Evolutionary conservation across 257 asterid species (phyloP).

Genomic region (Nicotiana attenuata): DNA sequence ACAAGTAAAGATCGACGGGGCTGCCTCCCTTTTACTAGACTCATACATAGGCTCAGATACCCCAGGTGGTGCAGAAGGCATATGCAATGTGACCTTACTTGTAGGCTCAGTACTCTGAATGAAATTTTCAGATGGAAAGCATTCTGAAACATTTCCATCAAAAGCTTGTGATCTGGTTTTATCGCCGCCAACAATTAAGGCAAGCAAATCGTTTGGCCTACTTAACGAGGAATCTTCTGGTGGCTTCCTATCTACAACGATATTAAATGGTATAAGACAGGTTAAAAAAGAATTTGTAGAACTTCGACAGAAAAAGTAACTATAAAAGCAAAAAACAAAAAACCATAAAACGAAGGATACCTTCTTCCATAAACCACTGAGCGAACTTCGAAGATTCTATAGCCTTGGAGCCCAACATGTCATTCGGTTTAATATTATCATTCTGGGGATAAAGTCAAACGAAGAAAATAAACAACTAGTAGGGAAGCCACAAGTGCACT

Average conservation of each 20-base stretch:
- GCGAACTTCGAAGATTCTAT: slow-evolving; percentile 63
- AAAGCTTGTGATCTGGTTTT: slow-evolving; percentile 41
- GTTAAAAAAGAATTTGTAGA: background rate
- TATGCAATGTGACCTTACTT: slow-evolving; percentile 17
- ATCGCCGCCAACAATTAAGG: slow-evolving; percentile 60
- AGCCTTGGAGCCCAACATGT: slow-evolving; percentile 38
- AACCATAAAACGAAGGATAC: slow-evolving; percentile 19
- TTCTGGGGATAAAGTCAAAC: slow-evolving; percentile 27
- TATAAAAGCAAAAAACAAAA: background rate
- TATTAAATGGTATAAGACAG: background rate
- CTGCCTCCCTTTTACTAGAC: slow-evolving; percentile 33
- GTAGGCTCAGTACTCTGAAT: no score
- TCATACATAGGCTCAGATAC: slow-evolving; percentile 34
- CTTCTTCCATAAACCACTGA: slow-evolving; percentile 77
- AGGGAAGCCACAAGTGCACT: no score
- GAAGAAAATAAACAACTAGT: background rate
- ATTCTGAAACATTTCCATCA: slow-evolving; percentile 25
- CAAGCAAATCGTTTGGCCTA: slow-evolving; percentile 52
- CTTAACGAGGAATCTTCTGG: slow-evolving; percentile 28
- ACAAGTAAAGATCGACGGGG: slow-evolving; percentile 60
- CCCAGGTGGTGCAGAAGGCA: slow-evolving; percentile 25
- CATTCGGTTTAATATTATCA: slow-evolving; percentile 38
- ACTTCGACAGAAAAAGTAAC: background rate
- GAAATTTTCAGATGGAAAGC: slow-evolving; percentile 11
- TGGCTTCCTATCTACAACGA: slow-evolving; percentile 31